These are phyloP conservation scores for Monotropa hypopitys DNA, from an alignment of 179 eudicot genomes.

Conservation along the genomic window DNA sequence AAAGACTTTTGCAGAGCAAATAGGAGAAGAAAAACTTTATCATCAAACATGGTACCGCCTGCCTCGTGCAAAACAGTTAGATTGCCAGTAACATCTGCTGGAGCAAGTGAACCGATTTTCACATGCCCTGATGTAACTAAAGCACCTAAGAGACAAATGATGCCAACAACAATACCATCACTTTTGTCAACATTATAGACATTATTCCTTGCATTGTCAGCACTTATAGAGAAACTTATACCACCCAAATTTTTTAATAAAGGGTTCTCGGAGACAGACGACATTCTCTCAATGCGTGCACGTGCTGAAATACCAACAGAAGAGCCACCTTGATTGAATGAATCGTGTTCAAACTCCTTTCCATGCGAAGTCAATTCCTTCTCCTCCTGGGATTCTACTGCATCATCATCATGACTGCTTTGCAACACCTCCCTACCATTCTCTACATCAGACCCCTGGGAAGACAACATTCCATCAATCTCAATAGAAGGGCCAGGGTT, in stretches of 20 bases:
- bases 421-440: constrained; percentile 18
- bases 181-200: constrained; percentile 77
- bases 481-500: constrained; percentile 26
- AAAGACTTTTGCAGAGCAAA: constrained; percentile 90
- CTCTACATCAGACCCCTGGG: constrained; percentile 22
- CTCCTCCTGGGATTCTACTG: constrained; percentile 26
- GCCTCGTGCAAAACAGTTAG: constrained; percentile 53
- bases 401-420: constrained; percentile 16
- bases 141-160: constrained; percentile 72
- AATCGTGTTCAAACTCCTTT: constrained; percentile 23
- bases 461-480: constrained; percentile 22
- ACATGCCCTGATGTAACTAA: constrained; percentile 69
- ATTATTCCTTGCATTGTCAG: constrained; percentile 93
- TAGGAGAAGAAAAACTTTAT: constrained; percentile 78
- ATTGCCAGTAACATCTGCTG: constrained; percentile 43
- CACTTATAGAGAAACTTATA: constrained; percentile 75
- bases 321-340: constrained; percentile 17
- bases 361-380: constrained; percentile 26
- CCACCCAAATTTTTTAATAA: constrained; percentile 77
- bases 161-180: constrained; percentile 75
- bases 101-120: constrained; percentile 42
- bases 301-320: constrained; percentile 16
- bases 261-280: constrained; percentile 49
- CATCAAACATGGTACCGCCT: constrained; percentile 95
- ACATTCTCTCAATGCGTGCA: constrained; percentile 38